Evolutionary conservation across 768 basidiomycete genomes (phyloP).

Genomic region (Agrocybe pediades): DNA sequence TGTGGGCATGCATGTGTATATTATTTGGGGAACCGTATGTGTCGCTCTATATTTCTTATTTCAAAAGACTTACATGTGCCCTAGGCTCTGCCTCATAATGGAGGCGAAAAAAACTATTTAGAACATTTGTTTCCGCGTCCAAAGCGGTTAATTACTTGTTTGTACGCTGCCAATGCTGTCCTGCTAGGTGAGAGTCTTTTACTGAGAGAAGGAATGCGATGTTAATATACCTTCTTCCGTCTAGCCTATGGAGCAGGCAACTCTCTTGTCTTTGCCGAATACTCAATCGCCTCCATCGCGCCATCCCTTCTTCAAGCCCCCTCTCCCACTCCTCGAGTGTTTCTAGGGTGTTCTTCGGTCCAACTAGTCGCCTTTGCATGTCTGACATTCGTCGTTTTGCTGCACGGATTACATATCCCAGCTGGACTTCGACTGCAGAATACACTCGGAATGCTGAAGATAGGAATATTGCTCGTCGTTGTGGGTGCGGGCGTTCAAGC

Average conservation of each 20-base stretch:
- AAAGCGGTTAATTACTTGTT: slow-evolving; percentile 53
- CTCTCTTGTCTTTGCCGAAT: slow-evolving; percentile 63
- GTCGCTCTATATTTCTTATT: background rate
- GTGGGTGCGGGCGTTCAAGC: slow-evolving; percentile 51
- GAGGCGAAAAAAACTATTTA: slow-evolving; percentile 75
- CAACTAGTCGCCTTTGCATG: slow-evolving; percentile 32
- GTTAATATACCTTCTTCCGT: background rate
- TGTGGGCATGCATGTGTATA: slow-evolving; percentile 42
- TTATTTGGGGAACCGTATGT: slow-evolving; percentile 40
- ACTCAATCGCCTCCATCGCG: slow-evolving; percentile 32
- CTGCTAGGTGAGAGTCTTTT: slow-evolving; percentile 38
- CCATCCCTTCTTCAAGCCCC: slow-evolving; percentile 33
- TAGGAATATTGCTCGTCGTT: slow-evolving; percentile 48
- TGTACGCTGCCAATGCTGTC: slow-evolving; percentile 55
- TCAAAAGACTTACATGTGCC: background rate
- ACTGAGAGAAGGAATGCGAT: background rate
- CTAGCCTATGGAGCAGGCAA: slow-evolving; percentile 44
- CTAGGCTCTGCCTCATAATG: slow-evolving; percentile 59
- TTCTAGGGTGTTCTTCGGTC: too few relatives aligned
- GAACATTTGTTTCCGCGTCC: slow-evolving; percentile 63
- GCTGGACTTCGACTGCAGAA: slow-evolving; percentile 67
- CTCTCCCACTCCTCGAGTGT: slow-evolving; percentile 32
- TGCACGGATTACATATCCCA: slow-evolving; percentile 47
- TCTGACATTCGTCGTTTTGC: slow-evolving; percentile 35
- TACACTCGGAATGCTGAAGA: slow-evolving; percentile 58